Base-by-base conservation (phyloP, 2,329 filamentous ascomycete genomes). In the Penicillium sp. region DNA sequence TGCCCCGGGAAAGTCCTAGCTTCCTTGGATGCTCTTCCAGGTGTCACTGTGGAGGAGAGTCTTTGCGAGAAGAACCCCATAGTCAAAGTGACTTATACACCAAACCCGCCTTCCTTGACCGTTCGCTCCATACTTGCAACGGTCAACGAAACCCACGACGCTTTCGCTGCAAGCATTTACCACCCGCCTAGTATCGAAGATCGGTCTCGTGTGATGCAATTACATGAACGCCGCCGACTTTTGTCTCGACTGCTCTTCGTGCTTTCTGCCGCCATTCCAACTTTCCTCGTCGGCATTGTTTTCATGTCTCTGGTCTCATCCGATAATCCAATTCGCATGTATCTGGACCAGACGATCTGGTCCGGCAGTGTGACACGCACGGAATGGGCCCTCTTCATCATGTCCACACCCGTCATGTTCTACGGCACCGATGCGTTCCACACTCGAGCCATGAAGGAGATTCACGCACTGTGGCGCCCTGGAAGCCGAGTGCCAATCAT, bases 381-480 rank as follows among this genome's bases (percentile, higher is more conserved):
- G 5, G 88, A 92, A 67, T 87, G 92, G 73, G 81, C 87, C 4
- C 77, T 95, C 0, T 89, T 92, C 61, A 80, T 90, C 47, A 77
- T 95, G 62, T 83, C 89, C 2, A 95, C 89, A 0, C 89, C 89
- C 0, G 83, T 95, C 6, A 95, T 95, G 75, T 85, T 95, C 62
- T 88, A 88, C 58, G 87, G 86, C 1, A 88, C 91, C 0, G 88
- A 95, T 66, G 78, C 90, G 1, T 96, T 96, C 67, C 92, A 96
- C 64, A 70, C 78, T 10, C 80, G 88, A 35, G 87, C 89, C 0
- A 66, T 90, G 57, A 93, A 90, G 66, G 91, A 95, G 61, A 73
- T 96, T 10, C 77, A 78, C 53, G 78, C 83, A 0, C 75, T 95
- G 55, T 96, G 91, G 91, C 80, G 86, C 20, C 82, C 75, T 2